Evolutionary conservation across 2,329 filamentous ascomycete species (phyloP), one percentile per base, ranked within the genome.

Genomic region (Arthroderma uncinatum): DNA sequence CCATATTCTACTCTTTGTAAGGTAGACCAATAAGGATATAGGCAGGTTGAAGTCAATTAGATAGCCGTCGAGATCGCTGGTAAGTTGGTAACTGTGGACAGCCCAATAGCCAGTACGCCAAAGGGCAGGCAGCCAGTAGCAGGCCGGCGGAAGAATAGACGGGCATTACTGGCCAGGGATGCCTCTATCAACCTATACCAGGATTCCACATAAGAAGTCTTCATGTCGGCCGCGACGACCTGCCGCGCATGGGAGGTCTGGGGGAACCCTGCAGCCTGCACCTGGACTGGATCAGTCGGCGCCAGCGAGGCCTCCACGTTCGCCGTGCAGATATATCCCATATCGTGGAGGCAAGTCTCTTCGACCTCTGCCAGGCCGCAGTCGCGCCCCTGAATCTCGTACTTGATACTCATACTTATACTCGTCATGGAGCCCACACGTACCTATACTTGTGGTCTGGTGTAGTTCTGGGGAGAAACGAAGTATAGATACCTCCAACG

Each of bases 271-370:
- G 19, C 33, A 30, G 10, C 47, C 12, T n/a, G 47, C 28, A 50
- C 14, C 47, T 30, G n/a, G 47, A 50, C 25, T 10, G 23, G 23
- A 50, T 30, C 47, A 50, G 47, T 21, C 47, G 12, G 33, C 3
- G 23, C 47, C 28, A 50, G 47, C 47, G 47, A 50, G 47, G n/a
- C 47, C n/a, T 50, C 47, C 47, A 48, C 42, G 42, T 48, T 48
- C 21, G 28, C 21, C 39, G 19, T 34, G 47, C 47, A 50, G 47
- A 30, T 4, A n/a, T 33, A 14, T 33, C 14, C 3, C 3, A 10
- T 37, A n/a, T 10, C 14, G 14, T 4, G 2, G 9, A 37, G 34
- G 9, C 2, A 37, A 9, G 34, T 37, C 2, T 37, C 34, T 14
- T 12, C 37, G 12, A 6, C 5, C 25, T 50, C 23, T 1, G 6